Conservation (phyloP, 768 basidiomycete species). For the Suillus luteus region DNA sequence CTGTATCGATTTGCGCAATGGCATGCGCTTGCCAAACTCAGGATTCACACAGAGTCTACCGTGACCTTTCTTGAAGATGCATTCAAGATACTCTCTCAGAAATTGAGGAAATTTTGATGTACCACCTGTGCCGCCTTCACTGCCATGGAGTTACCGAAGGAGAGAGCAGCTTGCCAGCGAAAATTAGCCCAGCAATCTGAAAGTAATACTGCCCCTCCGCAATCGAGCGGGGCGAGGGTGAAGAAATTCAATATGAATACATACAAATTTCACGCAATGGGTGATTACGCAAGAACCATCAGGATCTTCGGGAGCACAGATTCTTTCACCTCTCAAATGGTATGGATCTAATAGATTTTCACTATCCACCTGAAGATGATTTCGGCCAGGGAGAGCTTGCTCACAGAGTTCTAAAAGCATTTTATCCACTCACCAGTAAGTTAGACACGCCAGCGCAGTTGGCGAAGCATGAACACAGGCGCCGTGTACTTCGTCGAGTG, state of each 20-base stretch:
- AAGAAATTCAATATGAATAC: constrained; percentile 25
- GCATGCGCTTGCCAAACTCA: too few species aligned
- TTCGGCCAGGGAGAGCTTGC: constrained; percentile 15
- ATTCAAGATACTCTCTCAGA: too few species aligned
- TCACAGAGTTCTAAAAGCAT: constrained; percentile 37
- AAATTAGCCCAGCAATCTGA: too few species aligned
- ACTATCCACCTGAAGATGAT: constrained; percentile 32
- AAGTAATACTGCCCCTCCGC: not conserved
- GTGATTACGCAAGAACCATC: constrained; percentile 9
- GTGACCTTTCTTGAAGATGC: too few species aligned
- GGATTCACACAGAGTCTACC: too few species aligned
- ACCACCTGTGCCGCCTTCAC: too few species aligned
- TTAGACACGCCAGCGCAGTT: constrained; percentile 31
- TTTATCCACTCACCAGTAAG: constrained; percentile 41
- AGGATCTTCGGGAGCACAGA: not conserved
- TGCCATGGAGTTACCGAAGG: too few species aligned
- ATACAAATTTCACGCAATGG: constrained; percentile 21
- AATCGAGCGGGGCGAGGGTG: not conserved
- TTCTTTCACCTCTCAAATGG: too few species aligned
- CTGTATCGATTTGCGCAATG: too few species aligned
- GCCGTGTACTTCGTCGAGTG: too few species aligned
- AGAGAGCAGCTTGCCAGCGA: too few species aligned
- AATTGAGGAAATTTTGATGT: too few species aligned
- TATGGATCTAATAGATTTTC: not conserved
- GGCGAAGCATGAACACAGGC: constrained; percentile 18